phyloP scores from a whole-genome alignment of 2,329 filamentous ascomycete genomes.

The Sphaerostilbella broomeana region DNA sequence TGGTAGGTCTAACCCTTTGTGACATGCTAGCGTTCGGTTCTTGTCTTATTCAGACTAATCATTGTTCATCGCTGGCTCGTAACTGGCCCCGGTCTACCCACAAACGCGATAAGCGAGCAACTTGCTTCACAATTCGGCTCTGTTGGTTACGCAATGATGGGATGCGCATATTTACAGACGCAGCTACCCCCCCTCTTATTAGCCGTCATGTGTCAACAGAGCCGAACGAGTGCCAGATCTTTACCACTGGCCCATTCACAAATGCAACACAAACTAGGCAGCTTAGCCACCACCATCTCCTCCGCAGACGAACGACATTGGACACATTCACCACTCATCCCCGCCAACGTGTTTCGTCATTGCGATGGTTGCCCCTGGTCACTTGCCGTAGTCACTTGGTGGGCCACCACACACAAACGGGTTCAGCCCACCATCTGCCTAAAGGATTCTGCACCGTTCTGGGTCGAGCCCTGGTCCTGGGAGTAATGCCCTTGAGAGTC shows the following conservation, averaged over 20 bases:
- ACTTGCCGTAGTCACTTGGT: conserved; percentile 4
- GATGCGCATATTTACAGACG: background rate
- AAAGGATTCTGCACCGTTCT: conserved; percentile 8
- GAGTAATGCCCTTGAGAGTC: conserved; percentile 5
- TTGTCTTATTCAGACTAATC: no score
- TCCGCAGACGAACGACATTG: conserved; percentile 4
- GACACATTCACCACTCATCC: conserved; percentile 8
- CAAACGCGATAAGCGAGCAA: conserved; percentile 15
- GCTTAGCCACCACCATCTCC: conserved; percentile 7
- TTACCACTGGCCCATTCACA: background rate
- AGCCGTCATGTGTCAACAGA: background rate
- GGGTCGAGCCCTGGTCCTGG: conserved; percentile 7
- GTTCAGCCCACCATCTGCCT: conserved; percentile 9
- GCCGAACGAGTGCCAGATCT: no score
- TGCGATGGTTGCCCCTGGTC: conserved; percentile 9
- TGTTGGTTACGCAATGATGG: background rate
- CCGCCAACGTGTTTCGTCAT: conserved; percentile 10
- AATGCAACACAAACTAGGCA: conserved; percentile 3
- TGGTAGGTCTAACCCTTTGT: no score
- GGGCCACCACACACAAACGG: conserved; percentile 12
- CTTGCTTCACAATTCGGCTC: conserved; percentile 2
- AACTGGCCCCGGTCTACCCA: conserved; percentile 8
- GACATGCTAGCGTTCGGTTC: no score
- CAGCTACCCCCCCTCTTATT: background rate
- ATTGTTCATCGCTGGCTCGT: no score